Base-by-base conservation (phyloP, 305 asterid genomes). In the Fraxinus sp. region DNA sequence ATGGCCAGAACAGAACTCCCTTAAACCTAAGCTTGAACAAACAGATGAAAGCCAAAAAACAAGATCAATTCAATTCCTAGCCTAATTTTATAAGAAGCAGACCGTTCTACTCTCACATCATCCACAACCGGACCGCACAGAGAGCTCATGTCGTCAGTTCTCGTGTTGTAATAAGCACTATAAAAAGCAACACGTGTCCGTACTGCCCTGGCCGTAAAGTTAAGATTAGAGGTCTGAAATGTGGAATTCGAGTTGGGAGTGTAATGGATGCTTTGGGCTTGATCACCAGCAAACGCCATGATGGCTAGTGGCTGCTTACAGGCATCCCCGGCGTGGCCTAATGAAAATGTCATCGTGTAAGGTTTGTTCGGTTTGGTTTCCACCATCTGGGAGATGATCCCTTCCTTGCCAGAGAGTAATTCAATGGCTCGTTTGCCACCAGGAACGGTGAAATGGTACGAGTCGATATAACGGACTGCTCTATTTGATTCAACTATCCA, bases 51-150 rank as follows among this genome's bases (percentile, higher is more conserved):
- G 64, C 52, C 83, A 52, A 85, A 79, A 52, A 22, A 81, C 49
- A 88, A 72, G 70, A 83, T 70, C 78, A 86, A 80, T 20, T 87
- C 88, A 32, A 91, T 30, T 7, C 91, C 89, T 22, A 84, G 28
- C 86, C 82, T 75, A 66, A 83, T 32, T 55, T 73, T 87, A 81
- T n/a, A 7, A 64, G 94, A 90, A 5, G 90, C 89, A 0, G 99
- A 91, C 39, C 36, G 86, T 88, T 86, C 89, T 11, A 96, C 99
- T 86, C 92, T 90, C 32, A 96, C 91, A 75, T 96, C 99, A 81
- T 96, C 99, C 74, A 96, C 93, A 79, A 96, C 98, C 0, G 99
- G 99, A 59, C 99, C 99, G 83, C 99, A 96, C 83, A 96, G 81
- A 16, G 99, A 96, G 90, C 91, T 96, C 98, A 85, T 85, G 80